A percentile compares a stretch with the other conserved stretches of the same genome.
Evolutionary conservation across 78 protist genomes (phyloP).

Genomic region (Dictyostelium brefeldianum): DNA sequence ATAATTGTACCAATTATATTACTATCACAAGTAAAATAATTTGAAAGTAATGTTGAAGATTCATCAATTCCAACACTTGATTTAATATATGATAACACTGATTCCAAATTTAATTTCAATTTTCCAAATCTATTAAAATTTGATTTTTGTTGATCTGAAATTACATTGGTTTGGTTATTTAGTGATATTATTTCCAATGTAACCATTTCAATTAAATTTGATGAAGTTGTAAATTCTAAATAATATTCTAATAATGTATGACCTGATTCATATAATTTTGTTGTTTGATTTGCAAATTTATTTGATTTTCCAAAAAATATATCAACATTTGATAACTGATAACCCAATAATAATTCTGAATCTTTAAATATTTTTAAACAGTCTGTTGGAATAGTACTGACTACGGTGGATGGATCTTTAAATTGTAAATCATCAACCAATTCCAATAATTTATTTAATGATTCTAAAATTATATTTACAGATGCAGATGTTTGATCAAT

Average conservation of each 20-base stretch:
- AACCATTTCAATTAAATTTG: neutral
- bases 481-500: constrained; percentile 3
- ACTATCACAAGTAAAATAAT: neutral
- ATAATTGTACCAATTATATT: neutral
- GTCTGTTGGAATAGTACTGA: neutral
- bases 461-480: neutral
- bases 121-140: neutral
- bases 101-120: neutral
- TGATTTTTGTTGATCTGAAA: neutral
- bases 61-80: neutral
- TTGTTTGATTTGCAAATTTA: neutral
- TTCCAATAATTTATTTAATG: constrained; percentile 11
- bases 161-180: neutral
- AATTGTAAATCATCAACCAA: neutral
- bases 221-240: constrained; percentile 6
- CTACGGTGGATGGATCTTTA: neutral
- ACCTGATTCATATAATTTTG: constrained; percentile 11
- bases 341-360: neutral
- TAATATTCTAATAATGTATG: constrained; percentile 10
- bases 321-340: neutral
- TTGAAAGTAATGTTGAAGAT: neutral
- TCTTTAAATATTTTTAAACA: neutral
- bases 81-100: neutral
- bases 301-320: neutral
- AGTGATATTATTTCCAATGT: neutral